These are phyloP conservation scores for Aspergillus bridgeri DNA, from an alignment of 495 filamentous ascomycete species.

Conservation along the genomic window DNA sequence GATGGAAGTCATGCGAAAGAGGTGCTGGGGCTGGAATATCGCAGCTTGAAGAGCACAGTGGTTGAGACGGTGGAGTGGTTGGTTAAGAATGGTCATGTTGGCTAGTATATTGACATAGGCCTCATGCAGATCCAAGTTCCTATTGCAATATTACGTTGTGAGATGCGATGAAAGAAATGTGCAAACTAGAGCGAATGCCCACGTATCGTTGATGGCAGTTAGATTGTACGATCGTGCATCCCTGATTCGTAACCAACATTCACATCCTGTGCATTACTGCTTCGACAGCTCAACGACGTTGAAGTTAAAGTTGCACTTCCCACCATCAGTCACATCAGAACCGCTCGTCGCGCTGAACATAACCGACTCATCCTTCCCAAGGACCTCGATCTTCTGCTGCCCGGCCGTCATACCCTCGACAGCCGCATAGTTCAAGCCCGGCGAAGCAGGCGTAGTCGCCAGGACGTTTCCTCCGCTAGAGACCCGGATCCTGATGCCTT, in stretches of 20 bases:
- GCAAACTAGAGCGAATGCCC: too few relatives aligned
- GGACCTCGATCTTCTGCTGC: not conserved
- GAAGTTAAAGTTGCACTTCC: not conserved
- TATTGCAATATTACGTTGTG: too few relatives aligned
- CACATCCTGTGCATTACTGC: too few relatives aligned
- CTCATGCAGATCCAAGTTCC: too few relatives aligned
- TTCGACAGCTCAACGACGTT: not conserved
- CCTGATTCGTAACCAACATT: too few relatives aligned
- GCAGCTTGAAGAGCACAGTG: conserved; percentile 43
- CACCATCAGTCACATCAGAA: not conserved
- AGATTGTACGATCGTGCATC: too few relatives aligned
- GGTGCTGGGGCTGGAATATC: conserved; percentile 49
- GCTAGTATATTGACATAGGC: not conserved
- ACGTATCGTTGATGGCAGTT: too few relatives aligned
- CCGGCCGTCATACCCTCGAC: not conserved
- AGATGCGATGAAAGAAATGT: too few relatives aligned
- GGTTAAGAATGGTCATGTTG: not conserved
- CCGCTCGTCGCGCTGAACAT: not conserved
- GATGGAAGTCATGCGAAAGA: conserved; percentile 43
- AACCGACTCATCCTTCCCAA: not conserved
- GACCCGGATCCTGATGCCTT: not conserved
- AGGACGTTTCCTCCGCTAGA: not conserved
- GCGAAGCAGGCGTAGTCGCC: not conserved
- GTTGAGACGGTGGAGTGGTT: conserved; percentile 38
- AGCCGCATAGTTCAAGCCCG: not conserved